A percentile compares a stretch with the other conserved stretches of the same genome.
phyloP scores from a whole-genome alignment of 805 yeast genomes.

The Wickerhamomyces queroliae region DNA sequence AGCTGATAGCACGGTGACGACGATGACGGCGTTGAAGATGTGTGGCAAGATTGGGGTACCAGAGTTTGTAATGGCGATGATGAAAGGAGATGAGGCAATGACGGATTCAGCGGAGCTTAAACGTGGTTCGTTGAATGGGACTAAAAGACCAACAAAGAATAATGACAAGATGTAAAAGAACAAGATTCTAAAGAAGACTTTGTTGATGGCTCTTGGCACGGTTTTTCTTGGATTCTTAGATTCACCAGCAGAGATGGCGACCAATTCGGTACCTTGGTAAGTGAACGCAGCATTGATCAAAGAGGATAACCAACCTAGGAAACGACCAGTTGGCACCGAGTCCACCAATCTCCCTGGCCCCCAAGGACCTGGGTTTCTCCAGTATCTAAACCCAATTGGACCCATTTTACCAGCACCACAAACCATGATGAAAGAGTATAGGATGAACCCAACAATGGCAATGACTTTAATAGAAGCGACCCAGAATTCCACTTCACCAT shows the following conservation, averaged over 20 bases:
- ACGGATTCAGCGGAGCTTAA: conserved; percentile 28
- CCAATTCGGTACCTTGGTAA: conserved; percentile 54
- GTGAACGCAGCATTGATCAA: conserved; percentile 53
- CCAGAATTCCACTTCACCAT: conserved; percentile 55
- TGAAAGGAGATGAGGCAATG: conserved; percentile 58
- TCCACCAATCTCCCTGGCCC: conserved; percentile 45
- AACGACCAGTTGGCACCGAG: conserved; percentile 37
- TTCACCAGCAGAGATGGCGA: conserved; percentile 56
- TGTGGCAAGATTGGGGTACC: conserved; percentile 59
- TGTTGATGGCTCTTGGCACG: conserved; percentile 61
- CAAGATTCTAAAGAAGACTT: conserved; percentile 57
- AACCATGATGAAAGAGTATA: conserved; percentile 49
- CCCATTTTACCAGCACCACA: conserved; percentile 53
- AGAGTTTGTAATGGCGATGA: conserved; percentile 57
- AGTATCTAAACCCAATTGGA: conserved; percentile 58
- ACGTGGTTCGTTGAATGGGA: conserved; percentile 54
- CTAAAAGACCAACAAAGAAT: conserved; percentile 59
- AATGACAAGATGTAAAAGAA: conserved; percentile 55
- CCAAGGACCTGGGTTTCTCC: conserved; percentile 69
- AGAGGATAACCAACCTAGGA: conserved; percentile 49
- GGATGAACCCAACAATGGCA: conserved; percentile 48
- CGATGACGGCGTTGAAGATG: conserved; percentile 61
- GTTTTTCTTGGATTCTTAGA: conserved; percentile 57
- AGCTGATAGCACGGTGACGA: conserved; percentile 59
- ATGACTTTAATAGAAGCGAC: conserved; percentile 45